These are phyloP conservation scores for Fraxinus cuspidata DNA, from an alignment of 257 asterid genomes.

Conservation along the genomic window DNA sequence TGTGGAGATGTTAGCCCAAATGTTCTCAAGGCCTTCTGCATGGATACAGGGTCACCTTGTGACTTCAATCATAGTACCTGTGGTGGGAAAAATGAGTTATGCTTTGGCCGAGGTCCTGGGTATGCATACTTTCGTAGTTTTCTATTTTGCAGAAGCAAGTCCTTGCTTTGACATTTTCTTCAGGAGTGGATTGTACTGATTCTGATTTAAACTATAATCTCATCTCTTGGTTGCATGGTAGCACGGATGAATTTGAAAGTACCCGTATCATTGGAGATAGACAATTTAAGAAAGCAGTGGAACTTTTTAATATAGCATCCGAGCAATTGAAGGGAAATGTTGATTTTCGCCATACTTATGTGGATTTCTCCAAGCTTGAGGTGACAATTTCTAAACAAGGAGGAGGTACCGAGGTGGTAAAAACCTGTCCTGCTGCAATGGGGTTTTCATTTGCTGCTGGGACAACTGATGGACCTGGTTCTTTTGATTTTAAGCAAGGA, in stretches of 20 bases:
- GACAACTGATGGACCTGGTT: conserved; percentile 99
- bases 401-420: conserved; percentile 54
- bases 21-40: conserved; percentile 95
- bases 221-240: conserved; percentile 38
- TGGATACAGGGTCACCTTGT: conserved; percentile 91
- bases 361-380: conserved; percentile 76
- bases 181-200: conserved; percentile 10
- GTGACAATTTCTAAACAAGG: conserved; percentile 66
- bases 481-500: conserved; percentile 97
- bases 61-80: conserved; percentile 98
- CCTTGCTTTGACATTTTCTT: conserved; percentile 3
- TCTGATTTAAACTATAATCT: conserved; percentile 15
- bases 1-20: conserved; percentile 99
- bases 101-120: conserved; percentile 99
- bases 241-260: conserved; percentile 95
- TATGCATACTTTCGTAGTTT: conserved; percentile 34
- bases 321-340: conserved; percentile 75
- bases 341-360: conserved; percentile 75
- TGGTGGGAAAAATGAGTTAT: conserved; percentile 86
- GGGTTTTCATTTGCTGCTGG: conserved; percentile 99
- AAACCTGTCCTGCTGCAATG: conserved; percentile 98
- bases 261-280: conserved; percentile 94
- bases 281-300: conserved; percentile 78
- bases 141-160: neutral
- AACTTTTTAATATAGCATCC: conserved; percentile 71